phyloP scores from a whole-genome alignment of 2,329 filamentous ascomycete genomes.

The Tothia fuscella region DNA sequence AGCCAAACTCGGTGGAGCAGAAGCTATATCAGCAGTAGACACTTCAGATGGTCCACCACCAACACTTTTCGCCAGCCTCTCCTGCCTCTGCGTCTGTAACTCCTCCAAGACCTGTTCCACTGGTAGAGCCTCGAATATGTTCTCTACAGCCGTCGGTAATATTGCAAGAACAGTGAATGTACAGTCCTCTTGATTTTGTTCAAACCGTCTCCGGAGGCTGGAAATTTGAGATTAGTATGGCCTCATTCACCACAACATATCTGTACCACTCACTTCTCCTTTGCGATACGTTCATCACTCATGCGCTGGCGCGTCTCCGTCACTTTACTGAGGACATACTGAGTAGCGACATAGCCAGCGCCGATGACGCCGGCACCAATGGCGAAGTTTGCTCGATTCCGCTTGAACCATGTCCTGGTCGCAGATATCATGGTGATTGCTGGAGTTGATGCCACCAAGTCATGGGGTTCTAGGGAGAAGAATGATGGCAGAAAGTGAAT shows the following conservation, averaged over 20 bases:
- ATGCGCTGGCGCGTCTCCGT: slow-evolving; percentile 90
- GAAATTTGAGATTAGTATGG: not conserved
- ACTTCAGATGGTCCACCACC: slow-evolving; percentile 44
- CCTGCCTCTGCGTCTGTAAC: slow-evolving; percentile 82
- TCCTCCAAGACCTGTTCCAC: slow-evolving; percentile 90
- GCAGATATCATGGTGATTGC: slow-evolving; percentile 47
- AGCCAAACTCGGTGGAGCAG: slow-evolving; percentile 57
- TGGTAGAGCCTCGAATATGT: slow-evolving; percentile 75
- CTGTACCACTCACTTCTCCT: slow-evolving; percentile 66
- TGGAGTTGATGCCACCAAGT: not conserved
- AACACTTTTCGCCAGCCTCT: slow-evolving; percentile 51
- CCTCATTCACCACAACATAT: not conserved
- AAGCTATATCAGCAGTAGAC: slow-evolving; percentile 44
- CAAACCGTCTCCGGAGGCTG: slow-evolving; percentile 87
- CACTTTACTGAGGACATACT: slow-evolving; percentile 86
- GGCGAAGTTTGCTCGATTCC: slow-evolving; percentile 81
- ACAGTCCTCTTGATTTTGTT: slow-evolving; percentile 98
- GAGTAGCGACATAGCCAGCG: slow-evolving; percentile 79
- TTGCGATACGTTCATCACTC: slow-evolving; percentile 88
- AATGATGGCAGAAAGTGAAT: not conserved
- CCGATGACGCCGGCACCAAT: slow-evolving; percentile 80
- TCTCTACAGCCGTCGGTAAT: slow-evolving; percentile 79
- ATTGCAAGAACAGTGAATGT: slow-evolving; percentile 96
- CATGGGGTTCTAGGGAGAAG: not conserved
- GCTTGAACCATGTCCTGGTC: slow-evolving; percentile 80